Base-by-base conservation (phyloP, 164 flowering plant species). In the Vitis rupestris region DNA sequence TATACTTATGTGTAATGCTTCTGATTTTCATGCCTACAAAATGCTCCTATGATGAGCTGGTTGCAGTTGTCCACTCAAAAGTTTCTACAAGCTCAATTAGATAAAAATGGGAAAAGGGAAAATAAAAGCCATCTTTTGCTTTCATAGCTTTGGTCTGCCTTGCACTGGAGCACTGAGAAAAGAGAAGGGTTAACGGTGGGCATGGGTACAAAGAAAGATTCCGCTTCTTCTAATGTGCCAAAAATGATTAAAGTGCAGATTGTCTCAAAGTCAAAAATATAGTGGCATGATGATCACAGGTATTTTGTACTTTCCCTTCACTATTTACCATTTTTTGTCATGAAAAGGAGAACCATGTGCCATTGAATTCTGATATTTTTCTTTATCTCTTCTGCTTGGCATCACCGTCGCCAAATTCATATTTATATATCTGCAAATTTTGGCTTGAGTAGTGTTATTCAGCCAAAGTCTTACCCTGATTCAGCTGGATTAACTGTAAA, bases 41-140 rank as follows among this genome's bases (percentile, higher is more conserved):
- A 65, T 61, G 59, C 54, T 61, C 59, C 29, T 16, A 55, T 14
- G 14, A 50, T 64, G 69, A 74, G 70, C 72, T 71, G 75, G 74
- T 66, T 63, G 68, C 70, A 63, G 57, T 71, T 74, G 77, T 67
- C 70, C 64, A 58, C 30, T 70, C 23, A 61, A 60, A 69, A 68
- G 65, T 10, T 61, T 57, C 67, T 27, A 9, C 56, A n/a, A 65
- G 61, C 59, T 31, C 52, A 49, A 44, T 57, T 61, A 70, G 19
- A 66, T 59, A 51, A 54, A 19, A 23, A 52, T 29, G 8, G 5
- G 23, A 48, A 67, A 55, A 67, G 16, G 58, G 13, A 55, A 17
- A 66, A n/a, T 44, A 68, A 64, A 66, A 61, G 63, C 29, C 48
- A 58, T 66, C 63, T 69, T 52, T 57, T 59, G 69, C 74, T 66